A percentile compares a stretch with the other conserved stretches of the same genome.
Evolutionary conservation across 192 early-diverging fungal species (phyloP).

Genomic region (Linnemannia schmuckeri): DNA sequence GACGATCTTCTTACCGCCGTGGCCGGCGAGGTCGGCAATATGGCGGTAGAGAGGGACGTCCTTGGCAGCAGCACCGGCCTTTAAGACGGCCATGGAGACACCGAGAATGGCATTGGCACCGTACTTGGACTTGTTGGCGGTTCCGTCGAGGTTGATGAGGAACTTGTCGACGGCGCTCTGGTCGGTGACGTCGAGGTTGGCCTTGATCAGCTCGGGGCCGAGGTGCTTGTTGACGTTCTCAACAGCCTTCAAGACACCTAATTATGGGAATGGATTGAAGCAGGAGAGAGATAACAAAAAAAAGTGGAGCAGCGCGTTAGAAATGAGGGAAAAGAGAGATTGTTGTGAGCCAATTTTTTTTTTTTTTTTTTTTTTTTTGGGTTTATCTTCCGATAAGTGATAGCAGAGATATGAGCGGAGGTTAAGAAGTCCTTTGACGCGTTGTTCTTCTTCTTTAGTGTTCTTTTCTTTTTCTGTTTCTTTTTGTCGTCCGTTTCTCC

Average conservation of each 20-base stretch:
- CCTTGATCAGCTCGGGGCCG: constrained; percentile 84
- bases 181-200: constrained; percentile 86
- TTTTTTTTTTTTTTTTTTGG: background rate
- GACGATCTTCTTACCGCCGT: constrained; percentile 85
- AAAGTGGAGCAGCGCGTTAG: background rate
- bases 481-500: background rate
- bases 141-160: constrained; percentile 93
- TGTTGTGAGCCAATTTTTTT: background rate
- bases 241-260: constrained; percentile 92
- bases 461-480: background rate
- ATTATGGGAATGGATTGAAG: background rate
- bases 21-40: constrained; percentile 89
- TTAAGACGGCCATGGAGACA: constrained; percentile 95
- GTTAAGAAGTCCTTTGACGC: background rate
- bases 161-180: constrained; percentile 94
- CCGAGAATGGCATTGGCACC: constrained; percentile 99
- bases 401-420: background rate
- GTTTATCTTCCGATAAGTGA: constrained; percentile 4
- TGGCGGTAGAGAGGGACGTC: constrained; percentile 95
- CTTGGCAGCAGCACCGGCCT: constrained; percentile 96
- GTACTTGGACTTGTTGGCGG: constrained; percentile 94
- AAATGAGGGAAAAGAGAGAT: background rate
- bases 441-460: background rate
- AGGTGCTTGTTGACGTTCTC: constrained; percentile 92
- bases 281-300: background rate